These are phyloP conservation scores for Leishmania arabica DNA, from an alignment of 208 protist species.

Conservation along the genomic window DNA sequence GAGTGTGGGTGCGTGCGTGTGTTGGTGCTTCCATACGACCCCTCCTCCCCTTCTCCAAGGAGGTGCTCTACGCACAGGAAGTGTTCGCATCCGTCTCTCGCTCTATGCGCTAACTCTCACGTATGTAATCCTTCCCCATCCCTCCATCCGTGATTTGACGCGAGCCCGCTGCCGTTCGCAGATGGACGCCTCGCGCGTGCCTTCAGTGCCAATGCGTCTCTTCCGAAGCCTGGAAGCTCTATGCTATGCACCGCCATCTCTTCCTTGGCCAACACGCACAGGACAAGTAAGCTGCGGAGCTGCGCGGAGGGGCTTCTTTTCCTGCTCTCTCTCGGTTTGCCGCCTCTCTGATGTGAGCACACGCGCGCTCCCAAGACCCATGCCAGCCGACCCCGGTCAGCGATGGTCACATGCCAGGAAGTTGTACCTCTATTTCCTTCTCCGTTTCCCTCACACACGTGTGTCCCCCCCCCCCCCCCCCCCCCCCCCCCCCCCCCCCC, in stretches of 20 bases:
- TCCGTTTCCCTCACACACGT: background rate
- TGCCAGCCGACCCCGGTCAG: background rate
- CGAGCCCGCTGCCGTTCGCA: background rate
- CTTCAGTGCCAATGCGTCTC: background rate
- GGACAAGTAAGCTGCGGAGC: background rate
- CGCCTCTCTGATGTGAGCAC: background rate
- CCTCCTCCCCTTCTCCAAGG: background rate
- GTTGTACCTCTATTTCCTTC: background rate
- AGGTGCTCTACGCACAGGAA: background rate
- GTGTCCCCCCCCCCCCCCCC: background rate
- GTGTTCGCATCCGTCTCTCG: background rate
- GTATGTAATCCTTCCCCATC: background rate
- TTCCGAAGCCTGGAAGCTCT: background rate
- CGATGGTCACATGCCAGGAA: background rate
- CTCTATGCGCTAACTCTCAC: background rate
- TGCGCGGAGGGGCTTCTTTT: background rate
- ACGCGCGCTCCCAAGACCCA: background rate
- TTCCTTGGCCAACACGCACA: background rate
- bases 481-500: too few species aligned
- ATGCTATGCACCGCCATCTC: background rate
- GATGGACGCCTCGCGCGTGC: background rate
- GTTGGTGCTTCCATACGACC: background rate
- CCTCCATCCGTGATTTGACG: background rate
- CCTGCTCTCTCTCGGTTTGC: background rate
- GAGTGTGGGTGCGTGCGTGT: background rate